A percentile compares a stretch with the other conserved stretches of the same genome.
Conservation (phyloP, 257 asterid genomes). For the Oldenlandia corymbosa region DNA sequence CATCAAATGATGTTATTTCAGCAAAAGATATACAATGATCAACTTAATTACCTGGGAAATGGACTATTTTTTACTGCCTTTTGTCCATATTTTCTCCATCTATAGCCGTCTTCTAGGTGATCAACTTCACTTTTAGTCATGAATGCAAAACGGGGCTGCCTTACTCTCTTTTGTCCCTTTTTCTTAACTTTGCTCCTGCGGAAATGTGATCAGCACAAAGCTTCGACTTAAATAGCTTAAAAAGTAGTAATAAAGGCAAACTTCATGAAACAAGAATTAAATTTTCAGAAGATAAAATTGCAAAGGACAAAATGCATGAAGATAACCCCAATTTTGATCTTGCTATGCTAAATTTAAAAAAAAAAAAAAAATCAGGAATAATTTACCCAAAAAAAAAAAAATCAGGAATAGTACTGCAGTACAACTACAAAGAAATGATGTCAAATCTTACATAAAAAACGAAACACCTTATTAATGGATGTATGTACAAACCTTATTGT, state of each 20-base stretch:
- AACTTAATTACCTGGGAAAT: slow-evolving; percentile 46
- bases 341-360: too few species aligned
- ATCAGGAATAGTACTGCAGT: too few species aligned
- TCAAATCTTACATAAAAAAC: background rate
- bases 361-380: too few species aligned
- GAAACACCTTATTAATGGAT: too few species aligned
- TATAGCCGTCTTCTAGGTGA: slow-evolving; percentile 85
- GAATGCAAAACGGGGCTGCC: slow-evolving; percentile 72
- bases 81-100: slow-evolving; percentile 94
- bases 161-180: slow-evolving; percentile 60
- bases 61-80: slow-evolving; percentile 84
- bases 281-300: too few species aligned
- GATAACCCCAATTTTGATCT: background rate
- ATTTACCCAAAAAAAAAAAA: too few species aligned
- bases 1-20: background rate
- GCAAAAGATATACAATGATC: background rate
- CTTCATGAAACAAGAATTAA: too few species aligned
- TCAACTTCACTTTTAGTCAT: slow-evolving; percentile 85
- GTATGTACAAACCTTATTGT: too few species aligned
- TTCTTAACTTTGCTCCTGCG: slow-evolving; percentile 61
- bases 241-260: too few species aligned
- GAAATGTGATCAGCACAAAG: slow-evolving; percentile 12
- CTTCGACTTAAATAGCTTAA: slow-evolving; percentile 5
- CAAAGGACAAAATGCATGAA: background rate
- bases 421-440: background rate